A percentile compares a stretch with the other conserved stretches of the same genome.
Evolutionary conservation across 1,284 basidiomycete species (phyloP).

Genomic region (Ganoderma boninense): DNA sequence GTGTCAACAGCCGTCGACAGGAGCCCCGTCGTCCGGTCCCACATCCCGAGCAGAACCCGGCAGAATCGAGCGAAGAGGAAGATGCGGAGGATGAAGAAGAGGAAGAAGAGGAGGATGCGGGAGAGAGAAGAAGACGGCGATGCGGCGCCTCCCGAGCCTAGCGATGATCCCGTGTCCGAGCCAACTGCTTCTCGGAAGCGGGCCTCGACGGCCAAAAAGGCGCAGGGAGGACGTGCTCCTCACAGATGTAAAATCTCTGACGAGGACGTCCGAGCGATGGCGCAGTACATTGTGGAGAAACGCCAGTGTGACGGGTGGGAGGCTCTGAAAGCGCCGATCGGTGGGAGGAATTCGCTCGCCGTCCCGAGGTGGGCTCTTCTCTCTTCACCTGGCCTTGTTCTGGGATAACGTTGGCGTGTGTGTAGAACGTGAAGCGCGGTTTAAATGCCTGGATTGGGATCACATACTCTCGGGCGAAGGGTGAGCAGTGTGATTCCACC

Average conservation of each 20-base stretch:
- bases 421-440: background rate
- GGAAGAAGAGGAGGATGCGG: background rate
- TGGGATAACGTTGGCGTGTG: too few relatives aligned
- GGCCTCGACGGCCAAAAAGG: background rate
- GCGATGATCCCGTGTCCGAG: background rate
- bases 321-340: background rate
- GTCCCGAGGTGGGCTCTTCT: constrained; percentile 15
- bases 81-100: background rate
- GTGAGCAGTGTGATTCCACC: background rate
- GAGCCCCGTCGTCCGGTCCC: background rate
- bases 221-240: background rate
- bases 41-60: background rate
- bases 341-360: constrained; percentile 23
- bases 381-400: too few relatives aligned
- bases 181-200: background rate
- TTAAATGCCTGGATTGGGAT: background rate
- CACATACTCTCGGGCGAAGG: background rate
- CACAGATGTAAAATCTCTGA: constrained; percentile 11
- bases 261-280: constrained; percentile 14
- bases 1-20: background rate
- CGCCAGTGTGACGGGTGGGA: constrained; percentile 6
- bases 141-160: background rate
- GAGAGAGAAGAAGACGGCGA: background rate
- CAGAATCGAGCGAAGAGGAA: background rate
- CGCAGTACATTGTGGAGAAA: constrained; percentile 19